Evolutionary conservation across 2,329 filamentous ascomycete genomes (phyloP).

Genomic region (Colletotrichum musae): DNA sequence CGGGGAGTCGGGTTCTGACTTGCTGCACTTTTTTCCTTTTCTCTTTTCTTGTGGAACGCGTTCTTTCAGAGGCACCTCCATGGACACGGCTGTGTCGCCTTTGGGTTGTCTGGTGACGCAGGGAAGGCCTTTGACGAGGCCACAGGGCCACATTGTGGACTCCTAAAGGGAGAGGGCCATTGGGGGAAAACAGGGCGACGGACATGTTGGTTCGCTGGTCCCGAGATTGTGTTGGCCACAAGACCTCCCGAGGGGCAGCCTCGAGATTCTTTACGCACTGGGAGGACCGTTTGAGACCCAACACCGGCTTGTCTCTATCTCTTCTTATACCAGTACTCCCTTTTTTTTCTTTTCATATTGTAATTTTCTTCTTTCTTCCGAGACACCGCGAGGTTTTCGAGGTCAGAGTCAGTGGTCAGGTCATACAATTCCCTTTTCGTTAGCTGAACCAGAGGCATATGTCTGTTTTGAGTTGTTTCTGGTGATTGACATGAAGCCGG

Average conservation of each 20-base stretch:
- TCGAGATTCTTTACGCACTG: constrained; percentile 42
- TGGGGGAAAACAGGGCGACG: constrained; percentile 19
- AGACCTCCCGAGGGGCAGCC: constrained; percentile 39
- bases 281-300: constrained; percentile 41
- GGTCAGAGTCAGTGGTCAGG: constrained; percentile 41
- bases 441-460: constrained; percentile 21
- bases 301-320: constrained; percentile 40
- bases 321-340: constrained; percentile 41
- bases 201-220: constrained; percentile 20
- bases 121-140: constrained; percentile 23
- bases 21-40: constrained; percentile 42
- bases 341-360: constrained; percentile 35
- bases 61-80: constrained; percentile 39
- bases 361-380: constrained; percentile 43
- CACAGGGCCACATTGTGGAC: neutral
- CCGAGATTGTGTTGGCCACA: constrained; percentile 34
- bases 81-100: constrained; percentile 26
- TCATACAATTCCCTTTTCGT: constrained; percentile 42
- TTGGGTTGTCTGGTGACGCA: constrained; percentile 18
- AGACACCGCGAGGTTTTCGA: constrained; percentile 41
- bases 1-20: constrained; percentile 56
- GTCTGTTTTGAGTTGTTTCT: constrained; percentile 19
- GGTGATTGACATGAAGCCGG: constrained; percentile 24
- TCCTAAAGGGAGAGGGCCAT: constrained; percentile 11
- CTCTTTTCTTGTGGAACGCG: constrained; percentile 19